Evolutionary conservation across 495 filamentous ascomycete genomes (phyloP), one percentile per base, ranked within the genome.

Genomic region (Hypoxylon rickii): DNA sequence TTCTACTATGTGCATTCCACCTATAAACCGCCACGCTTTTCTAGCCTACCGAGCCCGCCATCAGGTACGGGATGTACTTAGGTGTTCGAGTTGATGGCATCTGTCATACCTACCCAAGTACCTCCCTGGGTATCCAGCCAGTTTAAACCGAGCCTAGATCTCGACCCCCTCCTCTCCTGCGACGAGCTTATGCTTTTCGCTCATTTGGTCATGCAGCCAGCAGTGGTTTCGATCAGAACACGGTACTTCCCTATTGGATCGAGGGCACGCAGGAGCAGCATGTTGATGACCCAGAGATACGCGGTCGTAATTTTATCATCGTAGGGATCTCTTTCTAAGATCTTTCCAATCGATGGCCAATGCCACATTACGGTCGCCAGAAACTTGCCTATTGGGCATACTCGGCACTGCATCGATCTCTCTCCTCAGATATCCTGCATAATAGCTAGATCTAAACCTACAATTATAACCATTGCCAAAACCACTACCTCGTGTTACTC

Each of bases 351-450:
- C 44, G 48, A 24, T 55, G 48, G 18, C 37, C 21, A 29, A 39
- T 20, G 36, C 21, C 38, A 26, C 55, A 46, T 58, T 31, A 21
- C 16, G 44, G n/a, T 34, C 44, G 24, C 22, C 38, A 55, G 24
- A 58, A 56, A 33, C 34, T 33, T 47, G 22, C 55, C 41, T n/a
- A 49, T 44, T 45, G 29, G 46, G 15, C 37, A 37, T 62, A 41
- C 42, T 41, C 44, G 21, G 37, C 44, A 57, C 51, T 4, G 42
- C 44, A 43, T 54, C 36, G 36, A 51, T 48, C 50, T 29, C 13
- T 17, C 55, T 58, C 12, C 58, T 55, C 44, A 20, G 53, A 51
- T 33, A 18, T 29, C 50, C 20, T 68, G 65, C 62, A 68, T 29
- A 29, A 29, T 29, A 29, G 24, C 24, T 62, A 54, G 52, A 43